Percentiles rank a stretch among this genome's conserved stretches.
These are phyloP conservation scores for Euphrasia confusa DNA, from an alignment of 257 asterid species.

Conservation along the genomic window DNA sequence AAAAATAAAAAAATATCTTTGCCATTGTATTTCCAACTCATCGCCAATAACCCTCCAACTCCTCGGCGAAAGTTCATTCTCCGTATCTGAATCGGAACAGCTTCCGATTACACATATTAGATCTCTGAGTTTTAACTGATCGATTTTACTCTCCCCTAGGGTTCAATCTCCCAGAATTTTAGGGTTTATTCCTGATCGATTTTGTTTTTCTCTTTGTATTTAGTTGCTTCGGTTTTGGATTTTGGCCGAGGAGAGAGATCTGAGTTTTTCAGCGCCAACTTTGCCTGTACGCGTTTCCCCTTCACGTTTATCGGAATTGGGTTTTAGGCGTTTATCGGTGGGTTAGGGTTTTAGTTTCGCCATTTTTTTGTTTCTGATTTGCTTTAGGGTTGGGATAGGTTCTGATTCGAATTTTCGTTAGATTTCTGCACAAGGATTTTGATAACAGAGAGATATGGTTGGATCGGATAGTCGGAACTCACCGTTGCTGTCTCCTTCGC, in stretches of 20 bases:
- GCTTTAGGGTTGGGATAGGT: conserved; percentile 26
- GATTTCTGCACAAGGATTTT: conserved; percentile 23
- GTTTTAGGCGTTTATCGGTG: conserved; percentile 31
- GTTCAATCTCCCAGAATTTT: conserved; percentile 15
- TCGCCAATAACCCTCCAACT: conserved; percentile 27
- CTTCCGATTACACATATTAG: conserved; percentile 17
- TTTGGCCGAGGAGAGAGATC: conserved; percentile 28
- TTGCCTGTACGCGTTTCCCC: conserved; percentile 16
- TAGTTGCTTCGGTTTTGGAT: conserved; percentile 16
- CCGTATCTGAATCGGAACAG: conserved; percentile 26
- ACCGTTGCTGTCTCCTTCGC: conserved; percentile 31
- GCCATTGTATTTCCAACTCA: conserved; percentile 31
- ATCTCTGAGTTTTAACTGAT: conserved; percentile 23
- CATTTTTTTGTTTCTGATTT: conserved; percentile 10
- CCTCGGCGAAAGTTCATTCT: conserved; percentile 21
- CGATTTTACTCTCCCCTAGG: conserved; percentile 8
- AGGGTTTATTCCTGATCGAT: conserved; percentile 23
- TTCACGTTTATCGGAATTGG: background rate
- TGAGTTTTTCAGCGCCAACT: conserved; percentile 16
- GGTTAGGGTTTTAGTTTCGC: conserved; percentile 35
- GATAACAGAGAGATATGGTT: conserved; percentile 29
- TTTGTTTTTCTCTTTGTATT: background rate
- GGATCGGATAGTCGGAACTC: conserved; percentile 38
- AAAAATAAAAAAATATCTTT: conserved; percentile 22
- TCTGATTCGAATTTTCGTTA: conserved; percentile 22